phyloP scores from a whole-genome alignment of 306 rosid species.

The Lagenaria siceraria region DNA sequence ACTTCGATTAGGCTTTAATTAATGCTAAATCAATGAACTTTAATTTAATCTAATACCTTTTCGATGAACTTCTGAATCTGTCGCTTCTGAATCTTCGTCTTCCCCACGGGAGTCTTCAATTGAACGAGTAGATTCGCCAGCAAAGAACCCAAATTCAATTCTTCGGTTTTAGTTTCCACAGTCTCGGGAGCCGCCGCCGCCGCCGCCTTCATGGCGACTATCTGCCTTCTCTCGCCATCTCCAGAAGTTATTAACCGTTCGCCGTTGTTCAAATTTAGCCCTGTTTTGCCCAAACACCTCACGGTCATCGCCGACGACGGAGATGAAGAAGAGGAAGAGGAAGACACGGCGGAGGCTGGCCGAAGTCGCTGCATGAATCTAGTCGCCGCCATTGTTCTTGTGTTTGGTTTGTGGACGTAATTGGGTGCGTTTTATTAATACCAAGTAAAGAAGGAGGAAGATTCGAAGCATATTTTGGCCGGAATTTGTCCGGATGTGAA shows the following conservation, averaged over 20 bases:
- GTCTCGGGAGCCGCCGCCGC: not conserved
- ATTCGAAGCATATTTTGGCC: conserved; percentile 2
- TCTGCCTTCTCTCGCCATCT: not conserved
- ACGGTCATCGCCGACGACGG: not conserved
- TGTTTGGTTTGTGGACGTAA: not conserved
- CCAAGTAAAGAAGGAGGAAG: not conserved
- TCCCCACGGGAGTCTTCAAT: conserved; percentile 8
- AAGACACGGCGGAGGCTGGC: conserved; percentile 8
- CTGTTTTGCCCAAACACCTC: conserved; percentile 1
- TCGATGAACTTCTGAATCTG: conserved; percentile 33
- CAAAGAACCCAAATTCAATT: conserved; percentile 14
- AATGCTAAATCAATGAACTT: not conserved
- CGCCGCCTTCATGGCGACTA: conserved; percentile 8
- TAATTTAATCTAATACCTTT: conserved; percentile 12
- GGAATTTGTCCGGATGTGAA: conserved; percentile 1
- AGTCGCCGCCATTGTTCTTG: conserved; percentile 22
- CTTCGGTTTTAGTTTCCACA: not conserved
- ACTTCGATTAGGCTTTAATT: not conserved
- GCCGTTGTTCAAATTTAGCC: not conserved
- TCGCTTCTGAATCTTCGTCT: not conserved
- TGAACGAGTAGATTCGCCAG: conserved; percentile 4
- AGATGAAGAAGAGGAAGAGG: conserved; percentile 10
- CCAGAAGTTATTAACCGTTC: not conserved
- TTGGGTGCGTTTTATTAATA: not conserved
- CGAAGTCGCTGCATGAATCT: conserved; percentile 13